Base-by-base conservation (phyloP, 2,329 filamentous ascomycete species). In the Colletotrichum limetticola region DNA sequence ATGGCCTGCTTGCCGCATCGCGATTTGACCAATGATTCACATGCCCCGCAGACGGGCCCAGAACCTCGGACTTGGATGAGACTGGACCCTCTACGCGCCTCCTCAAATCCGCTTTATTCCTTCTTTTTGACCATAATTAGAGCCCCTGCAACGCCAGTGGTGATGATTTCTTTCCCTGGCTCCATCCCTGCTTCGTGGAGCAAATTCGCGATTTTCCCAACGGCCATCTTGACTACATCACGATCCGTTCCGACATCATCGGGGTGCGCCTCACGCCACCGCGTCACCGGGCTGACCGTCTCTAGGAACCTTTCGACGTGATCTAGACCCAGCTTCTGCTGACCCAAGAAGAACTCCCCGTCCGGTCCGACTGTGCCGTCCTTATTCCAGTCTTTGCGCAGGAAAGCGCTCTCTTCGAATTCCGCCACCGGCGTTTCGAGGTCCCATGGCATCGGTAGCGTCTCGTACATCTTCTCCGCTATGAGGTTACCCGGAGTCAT, bases 391-490 rank as follows among this genome's bases (percentile, higher is more conserved):
- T 86, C 83, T 67, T 80, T 82, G 1, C 86, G 79, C 7, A 81
- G 70, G 61, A 87, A 87, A 0, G 77, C 77, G 0, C 24, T 63
- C 76, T 83, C 56, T 4, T 85, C 81, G 74, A 91, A 87, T 1
- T 76, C 82, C 0, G 68, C 12, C 0, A 83, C 78, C 0, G 80
- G 76, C 2, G 74, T 60, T 4, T 77, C 75, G 7, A 84, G 24
- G 0, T 80, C 82, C 89, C 89, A 91, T 0, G 89, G 89, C 19
- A 91, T 78, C 5, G 75, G 71, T 3, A 90, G 79, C 14, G 81
- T 77, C 1, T 74, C 67, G 75, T 90, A 91, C 16, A 82, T 74
- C 11, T 80, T 76, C 0, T 81, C 80, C 0, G 79, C 79, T 1
- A 89, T 64, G 5, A 75, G 57, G 74, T 88, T 90, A 0, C 87